phyloP scores from a whole-genome alignment of 2,329 filamentous ascomycete genomes.

The Aschersonia sp. region DNA sequence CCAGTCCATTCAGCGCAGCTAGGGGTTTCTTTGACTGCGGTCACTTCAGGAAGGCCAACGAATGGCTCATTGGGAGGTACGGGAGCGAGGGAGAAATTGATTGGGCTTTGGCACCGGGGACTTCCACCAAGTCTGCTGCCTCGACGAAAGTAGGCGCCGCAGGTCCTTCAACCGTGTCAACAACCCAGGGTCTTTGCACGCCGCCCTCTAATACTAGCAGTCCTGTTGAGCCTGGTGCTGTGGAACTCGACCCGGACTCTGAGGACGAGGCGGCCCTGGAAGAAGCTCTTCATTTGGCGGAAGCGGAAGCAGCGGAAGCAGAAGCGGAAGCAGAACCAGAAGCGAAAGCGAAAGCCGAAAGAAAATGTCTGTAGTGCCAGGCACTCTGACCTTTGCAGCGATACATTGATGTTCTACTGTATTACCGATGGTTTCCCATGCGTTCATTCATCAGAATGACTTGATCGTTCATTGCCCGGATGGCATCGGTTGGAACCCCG shows the following conservation, averaged over 20 bases:
- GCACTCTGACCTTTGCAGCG: too few relatives aligned
- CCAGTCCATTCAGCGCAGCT: constrained; percentile 76
- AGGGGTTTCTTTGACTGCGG: constrained; percentile 72
- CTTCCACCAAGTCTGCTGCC: constrained; percentile 15
- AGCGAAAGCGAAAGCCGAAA: constrained; percentile 2
- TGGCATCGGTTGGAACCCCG: too few relatives aligned
- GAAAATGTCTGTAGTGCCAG: constrained; percentile 3
- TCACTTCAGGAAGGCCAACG: constrained; percentile 70
- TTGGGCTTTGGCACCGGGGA: constrained; percentile 49
- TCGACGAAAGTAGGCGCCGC: constrained; percentile 3
- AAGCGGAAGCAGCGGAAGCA: constrained; percentile 5
- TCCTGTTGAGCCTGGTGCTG: too few relatives aligned
- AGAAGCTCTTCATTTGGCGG: constrained; percentile 18
- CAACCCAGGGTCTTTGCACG: constrained; percentile 4
- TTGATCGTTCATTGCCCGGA: too few relatives aligned
- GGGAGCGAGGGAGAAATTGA: constrained; percentile 71
- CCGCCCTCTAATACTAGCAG: constrained; percentile 9
- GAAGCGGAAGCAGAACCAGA: constrained; percentile 10
- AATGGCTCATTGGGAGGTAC: constrained; percentile 70
- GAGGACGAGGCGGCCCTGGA: constrained; percentile 23
- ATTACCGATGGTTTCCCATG: too few relatives aligned
- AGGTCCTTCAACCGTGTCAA: constrained; percentile 9
- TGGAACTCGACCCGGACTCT: constrained; percentile 6
- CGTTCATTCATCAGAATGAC: too few relatives aligned
- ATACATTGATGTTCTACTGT: too few relatives aligned